Base-by-base conservation (phyloP, 306 rosid genomes). In the Trichosanthes truncata region DNA sequence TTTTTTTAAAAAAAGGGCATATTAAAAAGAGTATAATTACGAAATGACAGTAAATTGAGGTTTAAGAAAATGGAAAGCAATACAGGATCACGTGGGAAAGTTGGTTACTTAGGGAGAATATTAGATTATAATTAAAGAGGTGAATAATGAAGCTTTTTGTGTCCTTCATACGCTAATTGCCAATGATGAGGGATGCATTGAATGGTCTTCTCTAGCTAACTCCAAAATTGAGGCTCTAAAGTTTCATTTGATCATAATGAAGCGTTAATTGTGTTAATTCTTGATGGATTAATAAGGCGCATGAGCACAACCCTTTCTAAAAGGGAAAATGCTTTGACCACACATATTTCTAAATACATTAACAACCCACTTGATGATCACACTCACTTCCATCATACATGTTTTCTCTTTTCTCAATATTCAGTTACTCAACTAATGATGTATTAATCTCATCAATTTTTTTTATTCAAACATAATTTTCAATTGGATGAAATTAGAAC, bases 191-290 rank as follows among this genome's bases (percentile, higher is more conserved):
- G 3, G 10, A 7, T 12, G 25, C 26, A 66, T 65, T 65, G 25
- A 14, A 40, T 11, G 35, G 53, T 21, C 20, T 21, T 29, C 20
- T 41, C 20, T 40, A 45, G 49, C 4, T n/a, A 45, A 40, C 76
- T 69, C 53, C 53, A 69, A n/a, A 66, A 69, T 69, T 69, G 0
- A 41, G 76, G 76, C 35, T 10, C 5, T 41, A 69, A 69, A 71
- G 76, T 71, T 71, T 43, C 3, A 45, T 25, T 71, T 25, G 5
- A n/a, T 71, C 17, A 45, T 71, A 71, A 71, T 71, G 56, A 45
- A 71, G 56, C 77, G 56, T 45, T 71, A 71, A 45, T 43, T 71
- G 55, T 71, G 77, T 71, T 43, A 25, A 71, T n/a, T 43, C 29
- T 67, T 11, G 4, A 1, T 68, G 6, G 11, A n/a, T n/a, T 20